Evolutionary conservation across 805 yeast genomes (phyloP).

Genomic region (Candida silvatica): DNA sequence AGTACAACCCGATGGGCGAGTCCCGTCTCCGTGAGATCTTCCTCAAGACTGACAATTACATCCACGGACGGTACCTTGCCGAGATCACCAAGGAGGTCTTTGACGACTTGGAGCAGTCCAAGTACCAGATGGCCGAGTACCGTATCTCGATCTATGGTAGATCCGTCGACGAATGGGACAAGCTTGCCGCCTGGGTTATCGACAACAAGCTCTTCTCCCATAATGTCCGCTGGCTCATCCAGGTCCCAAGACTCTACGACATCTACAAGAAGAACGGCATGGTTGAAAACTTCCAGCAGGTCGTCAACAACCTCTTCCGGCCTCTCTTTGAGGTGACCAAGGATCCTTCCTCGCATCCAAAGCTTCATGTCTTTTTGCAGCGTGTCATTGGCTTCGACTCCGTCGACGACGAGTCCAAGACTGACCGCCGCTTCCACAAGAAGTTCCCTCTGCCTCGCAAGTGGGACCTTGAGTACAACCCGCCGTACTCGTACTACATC

Average conservation of each 20-base stretch:
- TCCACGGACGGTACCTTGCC: conserved; percentile 82
- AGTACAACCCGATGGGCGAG: conserved; percentile 97
- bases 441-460: conserved; percentile 79
- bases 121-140: conserved; percentile 96
- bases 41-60: conserved; percentile 88
- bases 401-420: conserved; percentile 95
- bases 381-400: conserved; percentile 97
- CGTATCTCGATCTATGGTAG: conserved; percentile 94
- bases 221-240: conserved; percentile 95
- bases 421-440: conserved; percentile 72
- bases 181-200: conserved; percentile 88
- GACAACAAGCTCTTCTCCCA: conserved; percentile 88
- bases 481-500: conserved; percentile 95
- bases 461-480: conserved; percentile 76
- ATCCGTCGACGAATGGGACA: conserved; percentile 87
- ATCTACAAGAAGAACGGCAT: conserved; percentile 72
- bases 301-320: conserved; percentile 68
- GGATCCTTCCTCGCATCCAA: conserved; percentile 85
- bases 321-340: conserved; percentile 88
- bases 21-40: conserved; percentile 95
- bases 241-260: conserved; percentile 90
- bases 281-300: conserved; percentile 65
- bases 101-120: conserved; percentile 88
- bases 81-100: conserved; percentile 91
- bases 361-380: conserved; percentile 77